Evolutionary conservation across 192 early-diverging fungal species (phyloP).

Genomic region (Coemansia pectinata): DNA sequence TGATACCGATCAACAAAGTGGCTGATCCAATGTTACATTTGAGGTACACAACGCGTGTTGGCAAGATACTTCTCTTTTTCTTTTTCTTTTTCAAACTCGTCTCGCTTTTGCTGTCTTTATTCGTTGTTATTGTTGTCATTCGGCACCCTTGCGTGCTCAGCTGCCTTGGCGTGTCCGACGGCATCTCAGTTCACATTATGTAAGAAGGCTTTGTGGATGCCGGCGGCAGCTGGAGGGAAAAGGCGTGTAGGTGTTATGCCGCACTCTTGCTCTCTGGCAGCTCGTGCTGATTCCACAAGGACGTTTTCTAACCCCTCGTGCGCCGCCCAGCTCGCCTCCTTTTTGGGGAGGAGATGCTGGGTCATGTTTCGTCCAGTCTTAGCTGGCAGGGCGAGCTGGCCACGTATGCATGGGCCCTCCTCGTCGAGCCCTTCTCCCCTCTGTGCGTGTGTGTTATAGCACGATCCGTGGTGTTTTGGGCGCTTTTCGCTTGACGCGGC

Average conservation of each 20-base stretch:
- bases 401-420: constrained; percentile 3
- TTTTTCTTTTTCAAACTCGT: not conserved
- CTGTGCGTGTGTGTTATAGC: not conserved
- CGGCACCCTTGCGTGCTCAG: constrained; percentile 11
- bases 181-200: constrained; percentile 4
- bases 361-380: not conserved
- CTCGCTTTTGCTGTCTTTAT: not conserved
- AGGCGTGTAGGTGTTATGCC: not conserved
- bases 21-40: not conserved
- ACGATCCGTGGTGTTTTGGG: not conserved
- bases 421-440: not conserved
- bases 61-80: not conserved
- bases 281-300: not conserved
- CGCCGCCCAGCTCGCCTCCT: constrained; percentile 8
- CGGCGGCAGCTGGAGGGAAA: constrained; percentile 1
- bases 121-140: not conserved
- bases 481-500: constrained; percentile 1
- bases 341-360: not conserved
- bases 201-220: constrained; percentile 12
- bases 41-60: not conserved
- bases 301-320: constrained; percentile 32
- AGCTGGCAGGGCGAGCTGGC: constrained; percentile 5
- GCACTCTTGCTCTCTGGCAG: not conserved
- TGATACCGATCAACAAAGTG: not conserved
- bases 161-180: not conserved